Conservation (phyloP, 2,329 filamentous ascomycete species). For the Scedosporium apiospermum region DNA sequence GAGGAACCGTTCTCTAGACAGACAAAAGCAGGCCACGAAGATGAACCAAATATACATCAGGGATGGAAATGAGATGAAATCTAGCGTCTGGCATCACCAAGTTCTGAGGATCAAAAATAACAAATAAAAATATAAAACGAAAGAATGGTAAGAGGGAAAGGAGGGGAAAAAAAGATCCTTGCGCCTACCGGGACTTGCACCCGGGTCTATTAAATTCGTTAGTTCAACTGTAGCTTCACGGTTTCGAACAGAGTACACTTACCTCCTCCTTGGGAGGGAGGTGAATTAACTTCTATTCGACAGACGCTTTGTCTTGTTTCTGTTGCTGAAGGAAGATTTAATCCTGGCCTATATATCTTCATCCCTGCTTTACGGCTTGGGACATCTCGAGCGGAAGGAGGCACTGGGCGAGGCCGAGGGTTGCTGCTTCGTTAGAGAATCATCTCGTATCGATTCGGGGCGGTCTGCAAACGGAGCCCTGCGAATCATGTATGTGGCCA, state of each 20-base stretch:
- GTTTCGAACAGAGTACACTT: slow-evolving; percentile 1
- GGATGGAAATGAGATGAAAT: neutral
- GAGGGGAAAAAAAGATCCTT: neutral
- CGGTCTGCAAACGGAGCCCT: no score
- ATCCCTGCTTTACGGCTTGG: no score
- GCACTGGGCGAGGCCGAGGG: no score
- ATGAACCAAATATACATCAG: neutral
- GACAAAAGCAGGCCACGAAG: no score
- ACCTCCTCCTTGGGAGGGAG: slow-evolving; percentile 6
- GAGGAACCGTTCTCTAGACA: no score
- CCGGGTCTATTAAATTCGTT: slow-evolving; percentile 3
- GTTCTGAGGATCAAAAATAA: neutral
- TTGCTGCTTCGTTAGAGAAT: no score
- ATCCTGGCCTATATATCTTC: neutral
- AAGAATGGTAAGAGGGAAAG: neutral
- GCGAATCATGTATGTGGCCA: no score
- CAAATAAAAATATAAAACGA: neutral
- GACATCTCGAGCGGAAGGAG: no score
- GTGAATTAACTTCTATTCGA: slow-evolving; percentile 6
- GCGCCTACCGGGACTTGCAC: slow-evolving; percentile 6
- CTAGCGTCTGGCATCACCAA: neutral
- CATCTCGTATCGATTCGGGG: no score
- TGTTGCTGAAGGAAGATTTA: neutral
- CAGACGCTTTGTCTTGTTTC: slow-evolving; percentile 1
- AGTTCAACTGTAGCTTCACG: neutral